Base-by-base conservation (phyloP, 2,329 filamentous ascomycete species). In the Aspergillus carbonarius region DNA sequence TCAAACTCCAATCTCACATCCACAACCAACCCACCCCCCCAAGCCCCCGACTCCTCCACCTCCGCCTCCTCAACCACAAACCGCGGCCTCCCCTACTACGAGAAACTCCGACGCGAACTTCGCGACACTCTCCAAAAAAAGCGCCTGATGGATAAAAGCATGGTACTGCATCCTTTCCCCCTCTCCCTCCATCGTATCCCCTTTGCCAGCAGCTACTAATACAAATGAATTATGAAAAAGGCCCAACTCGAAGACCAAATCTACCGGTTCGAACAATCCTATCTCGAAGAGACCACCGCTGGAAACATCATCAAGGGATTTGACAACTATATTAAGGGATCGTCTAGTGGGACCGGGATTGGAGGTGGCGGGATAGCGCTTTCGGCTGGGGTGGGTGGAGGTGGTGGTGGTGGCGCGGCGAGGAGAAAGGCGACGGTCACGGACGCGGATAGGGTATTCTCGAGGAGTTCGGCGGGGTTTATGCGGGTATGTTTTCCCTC, bases 261-360 rank as follows among this genome's bases (percentile, higher is more conserved):
- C 68, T 87, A 85, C 72, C 87, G 89, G 63, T 89, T 91, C 70
- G 95, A 99, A 75, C 86, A 88, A 58, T 84, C 88, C 17, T 99
- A 99, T 74, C 86, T 99, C 53, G 93, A 98, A 74, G 92, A 92
- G 69, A 96, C 92, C 4, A 86, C 83, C 67, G 85, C 85, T 18
- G 95, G 95, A 46, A 99, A 99, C 79, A 98, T 99, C 72, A 93
- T 99, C 74, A 92, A 91, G 50, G 95, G 95, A 20, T 99, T 99
- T 75, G 95, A 99, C 75, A 96, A 92, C 73, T 99, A 98, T 79
- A 96, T 96, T 81, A 99, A 99, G 76, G 93, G 91, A 55, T 84
- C 83, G 17, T 83, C 85, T 8, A 85, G 86, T n/a, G 81, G 78
- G 3, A 70, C 73, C 1, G 67, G 64, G 23, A 62, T 74, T 23